Evolutionary conservation across 1,139 yeast species (phyloP).

Genomic region (Pneumocystis carinii): DNA sequence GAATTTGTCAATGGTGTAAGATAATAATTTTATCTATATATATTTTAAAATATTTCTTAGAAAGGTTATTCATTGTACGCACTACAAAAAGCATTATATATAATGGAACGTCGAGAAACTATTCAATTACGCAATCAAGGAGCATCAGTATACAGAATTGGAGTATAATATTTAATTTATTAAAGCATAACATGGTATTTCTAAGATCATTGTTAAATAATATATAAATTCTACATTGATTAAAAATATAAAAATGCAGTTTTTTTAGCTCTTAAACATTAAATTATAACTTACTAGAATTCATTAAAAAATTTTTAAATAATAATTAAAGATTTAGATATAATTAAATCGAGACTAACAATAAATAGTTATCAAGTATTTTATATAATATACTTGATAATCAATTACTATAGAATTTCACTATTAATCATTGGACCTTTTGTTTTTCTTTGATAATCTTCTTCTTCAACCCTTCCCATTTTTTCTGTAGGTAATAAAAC

Average conservation of each 20-base stretch:
- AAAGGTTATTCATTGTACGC: constrained; percentile 56
- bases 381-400: neutral
- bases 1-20: constrained; percentile 52
- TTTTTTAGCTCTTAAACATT: too few relatives aligned
- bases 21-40: constrained; percentile 8
- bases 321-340: neutral
- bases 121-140: constrained; percentile 82
- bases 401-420: neutral
- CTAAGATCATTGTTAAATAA: neutral
- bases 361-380: neutral
- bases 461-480: constrained; percentile 45
- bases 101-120: constrained; percentile 73
- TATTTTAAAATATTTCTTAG: constrained; percentile 1
- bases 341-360: neutral
- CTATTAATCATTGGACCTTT: neutral
- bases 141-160: constrained; percentile 66
- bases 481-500: constrained; percentile 68
- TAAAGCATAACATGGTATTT: neutral
- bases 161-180: constrained; percentile 32
- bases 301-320: neutral
- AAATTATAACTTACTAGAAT: neutral
- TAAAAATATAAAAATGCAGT: too few relatives aligned
- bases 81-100: constrained; percentile 66
- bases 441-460: constrained; percentile 8
- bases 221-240: neutral